phyloP scores from a whole-genome alignment of 805 yeast species.

The fission yeast (Schizosaccharomyces pombe) region DNA sequence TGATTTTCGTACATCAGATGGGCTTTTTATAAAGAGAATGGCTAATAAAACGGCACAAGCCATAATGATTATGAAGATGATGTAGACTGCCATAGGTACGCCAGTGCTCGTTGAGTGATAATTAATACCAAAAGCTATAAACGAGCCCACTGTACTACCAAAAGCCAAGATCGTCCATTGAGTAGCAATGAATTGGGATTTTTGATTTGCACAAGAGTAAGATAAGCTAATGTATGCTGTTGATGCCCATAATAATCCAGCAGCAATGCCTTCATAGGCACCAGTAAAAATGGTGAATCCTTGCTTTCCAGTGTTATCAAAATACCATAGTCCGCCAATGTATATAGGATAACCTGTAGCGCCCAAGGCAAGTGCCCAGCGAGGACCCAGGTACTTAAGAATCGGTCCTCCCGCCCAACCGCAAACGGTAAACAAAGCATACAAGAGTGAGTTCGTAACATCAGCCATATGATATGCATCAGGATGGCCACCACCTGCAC shows the following conservation, averaged over 20 bases:
- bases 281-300: neutral
- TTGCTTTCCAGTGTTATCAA: neutral
- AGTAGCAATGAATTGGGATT: neutral
- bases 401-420: neutral
- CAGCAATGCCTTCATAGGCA: neutral
- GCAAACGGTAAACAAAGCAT: neutral
- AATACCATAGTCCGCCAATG: neutral
- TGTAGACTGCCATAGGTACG: neutral
- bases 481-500: conserved; percentile 1
- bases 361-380: neutral
- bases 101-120: neutral
- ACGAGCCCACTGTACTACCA: neutral
- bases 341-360: neutral
- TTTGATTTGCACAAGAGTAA: neutral
- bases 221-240: neutral
- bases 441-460: neutral
- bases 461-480: neutral
- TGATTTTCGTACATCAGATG: neutral
- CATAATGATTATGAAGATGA: neutral
- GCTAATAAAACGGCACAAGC: neutral
- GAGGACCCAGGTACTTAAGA: neutral
- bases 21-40: neutral
- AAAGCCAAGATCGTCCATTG: neutral
- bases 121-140: neutral
- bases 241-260: neutral